Conservation (phyloP, 768 basidiomycete species). For the Candolleomyces eurysporus region DNA sequence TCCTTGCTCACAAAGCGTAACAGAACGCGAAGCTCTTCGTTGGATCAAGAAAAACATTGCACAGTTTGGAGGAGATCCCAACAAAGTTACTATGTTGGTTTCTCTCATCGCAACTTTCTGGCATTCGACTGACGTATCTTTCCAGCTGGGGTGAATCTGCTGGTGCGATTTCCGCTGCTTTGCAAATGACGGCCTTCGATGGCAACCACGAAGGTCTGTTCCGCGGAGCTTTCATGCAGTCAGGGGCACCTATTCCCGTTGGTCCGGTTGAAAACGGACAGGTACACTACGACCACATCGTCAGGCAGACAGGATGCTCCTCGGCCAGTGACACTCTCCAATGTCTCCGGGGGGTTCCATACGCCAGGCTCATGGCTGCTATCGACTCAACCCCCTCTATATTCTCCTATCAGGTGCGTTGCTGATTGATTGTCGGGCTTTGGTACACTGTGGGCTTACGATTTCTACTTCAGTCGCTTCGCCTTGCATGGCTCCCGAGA, state of each 20-base stretch:
- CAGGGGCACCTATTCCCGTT: constrained; percentile 44
- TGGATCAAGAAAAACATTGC: constrained; percentile 69
- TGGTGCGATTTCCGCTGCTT: constrained; percentile 51
- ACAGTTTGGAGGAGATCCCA: constrained; percentile 63
- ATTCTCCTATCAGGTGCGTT: constrained; percentile 36
- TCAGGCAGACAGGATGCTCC: constrained; percentile 28
- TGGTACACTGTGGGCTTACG: constrained; percentile 2
- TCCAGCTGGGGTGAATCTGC: constrained; percentile 40
- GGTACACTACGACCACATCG: constrained; percentile 42
- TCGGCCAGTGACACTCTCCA: constrained; percentile 35
- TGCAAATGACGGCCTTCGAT: constrained; percentile 49
- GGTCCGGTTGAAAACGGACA: constrained; percentile 43
- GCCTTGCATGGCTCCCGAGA: constrained; percentile 47
- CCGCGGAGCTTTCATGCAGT: constrained; percentile 51
- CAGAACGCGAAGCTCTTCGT: constrained; percentile 55
- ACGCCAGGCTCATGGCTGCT: constrained; percentile 34
- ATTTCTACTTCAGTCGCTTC: constrained; percentile 32
- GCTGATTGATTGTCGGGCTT: background rate
- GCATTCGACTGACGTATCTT: constrained; percentile 1
- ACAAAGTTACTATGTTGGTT: constrained; percentile 55
- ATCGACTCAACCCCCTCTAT: constrained; percentile 38
- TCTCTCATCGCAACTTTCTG: background rate
- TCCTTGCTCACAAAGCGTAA: background rate
- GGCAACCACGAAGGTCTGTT: constrained; percentile 47
- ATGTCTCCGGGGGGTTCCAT: constrained; percentile 39